Conservation (phyloP, 129 eudicot genomes). For the Gnaphalium uliginosum region DNA sequence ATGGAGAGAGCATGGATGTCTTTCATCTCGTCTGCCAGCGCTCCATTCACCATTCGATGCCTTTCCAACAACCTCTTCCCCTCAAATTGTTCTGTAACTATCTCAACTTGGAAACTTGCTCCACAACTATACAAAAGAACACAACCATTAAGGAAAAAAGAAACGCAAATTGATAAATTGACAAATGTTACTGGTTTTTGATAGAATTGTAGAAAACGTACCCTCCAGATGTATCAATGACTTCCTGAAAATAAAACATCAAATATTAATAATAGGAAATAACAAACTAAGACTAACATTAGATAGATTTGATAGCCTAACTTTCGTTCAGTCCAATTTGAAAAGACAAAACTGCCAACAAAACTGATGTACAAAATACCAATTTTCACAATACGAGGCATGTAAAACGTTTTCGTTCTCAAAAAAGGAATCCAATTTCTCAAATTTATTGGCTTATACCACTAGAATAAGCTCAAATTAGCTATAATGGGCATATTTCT, state of each 20-base stretch:
- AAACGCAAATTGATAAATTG: neutral
- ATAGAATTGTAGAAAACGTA: conserved; percentile 34
- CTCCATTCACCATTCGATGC: conserved; percentile 89
- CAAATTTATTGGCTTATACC: neutral
- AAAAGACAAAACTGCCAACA: too few relatives aligned
- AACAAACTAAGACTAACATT: neutral
- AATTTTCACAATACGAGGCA: neutral
- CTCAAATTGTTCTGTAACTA: conserved; percentile 77
- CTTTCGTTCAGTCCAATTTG: too few relatives aligned
- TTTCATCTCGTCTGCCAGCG: conserved; percentile 79
- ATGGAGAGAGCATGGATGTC: conserved; percentile 94
- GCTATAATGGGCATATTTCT: neutral
- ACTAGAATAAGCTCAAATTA: neutral
- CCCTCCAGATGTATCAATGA: conserved; percentile 93
- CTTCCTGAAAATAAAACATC: conserved; percentile 59
- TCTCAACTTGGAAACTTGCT: conserved; percentile 74
- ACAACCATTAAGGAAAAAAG: neutral
- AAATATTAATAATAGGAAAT: conserved; percentile 16
- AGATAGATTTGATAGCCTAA: too few relatives aligned
- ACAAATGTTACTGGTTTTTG: neutral
- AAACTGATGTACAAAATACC: neutral
- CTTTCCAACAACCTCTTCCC: conserved; percentile 93
- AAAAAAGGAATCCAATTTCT: neutral
- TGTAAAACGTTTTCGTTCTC: neutral
- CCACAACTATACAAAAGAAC: conserved; percentile 63